Evolutionary conservation across 441 rosid species (phyloP), one percentile per base, ranked within the genome.

Genomic region (Macaranga tanarius): DNA sequence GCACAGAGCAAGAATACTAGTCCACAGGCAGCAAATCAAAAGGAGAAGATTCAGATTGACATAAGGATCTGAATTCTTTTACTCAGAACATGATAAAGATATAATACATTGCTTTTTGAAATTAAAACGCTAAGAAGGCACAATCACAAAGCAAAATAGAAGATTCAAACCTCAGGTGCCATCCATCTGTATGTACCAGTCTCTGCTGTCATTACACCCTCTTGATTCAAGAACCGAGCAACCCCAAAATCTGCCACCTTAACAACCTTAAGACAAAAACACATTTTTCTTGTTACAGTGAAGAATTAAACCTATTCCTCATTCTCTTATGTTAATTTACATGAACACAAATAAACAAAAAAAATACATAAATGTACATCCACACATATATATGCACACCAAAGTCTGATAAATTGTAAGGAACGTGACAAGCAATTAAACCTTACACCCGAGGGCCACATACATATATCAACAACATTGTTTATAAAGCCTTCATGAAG

Each of bases 131-230:
- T 54, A 64, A 34, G 70, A 74, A 57, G 31, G 59, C 58, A 48
- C 45, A 67, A 59, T 20, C 48, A 50, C 60, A 60, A 58, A 56
- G 62, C 13, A 47, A 70, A 60, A 31, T 38, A 61, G 50, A 62
- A 74, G 19, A 78, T 76, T 60, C 83, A 73, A 57, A 91, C 92
- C 92, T 91, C 96, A 58, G 96, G 96, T 62, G 96, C 96, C 96
- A 91, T 89, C 96, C 93, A 91, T 82, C 93, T 85, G 78, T 91
- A 91, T 15, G 96, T 91, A 65, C 92, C 96, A 25, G 93, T 89
- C 82, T 91, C 93, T 15, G 91, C 96, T 19, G 96, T 91, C 92
- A 91, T 89, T 68, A 86, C 87, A 73, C 96, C 96, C 62, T 82
- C 88, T 77, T 85, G 78, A 75, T 74, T 84, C 81, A 82, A 91